Evolutionary conservation across 805 yeast genomes (phyloP).

Genomic region (Wickerhamomyces bovis): DNA sequence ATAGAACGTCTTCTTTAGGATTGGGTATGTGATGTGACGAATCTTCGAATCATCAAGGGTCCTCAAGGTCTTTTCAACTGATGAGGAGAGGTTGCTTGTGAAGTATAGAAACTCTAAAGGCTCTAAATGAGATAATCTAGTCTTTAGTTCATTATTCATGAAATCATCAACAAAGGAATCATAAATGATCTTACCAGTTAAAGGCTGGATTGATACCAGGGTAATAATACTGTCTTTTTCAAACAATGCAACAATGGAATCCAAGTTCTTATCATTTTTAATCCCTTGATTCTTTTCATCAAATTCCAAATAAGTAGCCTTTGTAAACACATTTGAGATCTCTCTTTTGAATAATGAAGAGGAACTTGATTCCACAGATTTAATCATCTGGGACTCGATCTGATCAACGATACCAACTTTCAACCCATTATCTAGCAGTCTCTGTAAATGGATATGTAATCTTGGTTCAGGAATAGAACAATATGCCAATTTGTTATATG

Average conservation of each 20-base stretch:
- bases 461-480: constrained; percentile 80
- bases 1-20: constrained; percentile 9
- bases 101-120: constrained; percentile 69
- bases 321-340: constrained; percentile 68
- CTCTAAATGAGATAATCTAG: constrained; percentile 63
- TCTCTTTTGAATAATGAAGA: constrained; percentile 59
- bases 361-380: constrained; percentile 44
- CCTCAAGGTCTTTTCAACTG: constrained; percentile 21
- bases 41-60: constrained; percentile 8
- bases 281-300: constrained; percentile 28
- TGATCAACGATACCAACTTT: constrained; percentile 89
- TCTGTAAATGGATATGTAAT: constrained; percentile 68
- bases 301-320: constrained; percentile 76
- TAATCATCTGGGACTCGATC: constrained; percentile 72
- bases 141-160: constrained; percentile 58
- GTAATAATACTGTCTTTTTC: constrained; percentile 30
- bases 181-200: constrained; percentile 68
- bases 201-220: constrained; percentile 60
- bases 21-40: constrained; percentile 13
- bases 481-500: constrained; percentile 62
- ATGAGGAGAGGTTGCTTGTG: constrained; percentile 30
- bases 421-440: constrained; percentile 62
- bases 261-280: constrained; percentile 28
- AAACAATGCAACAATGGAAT: constrained; percentile 42
- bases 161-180: constrained; percentile 64